Evolutionary conservation across 805 yeast species (phyloP), one percentile per base, ranked within the genome.

Genomic region (Ogataea corticis): DNA sequence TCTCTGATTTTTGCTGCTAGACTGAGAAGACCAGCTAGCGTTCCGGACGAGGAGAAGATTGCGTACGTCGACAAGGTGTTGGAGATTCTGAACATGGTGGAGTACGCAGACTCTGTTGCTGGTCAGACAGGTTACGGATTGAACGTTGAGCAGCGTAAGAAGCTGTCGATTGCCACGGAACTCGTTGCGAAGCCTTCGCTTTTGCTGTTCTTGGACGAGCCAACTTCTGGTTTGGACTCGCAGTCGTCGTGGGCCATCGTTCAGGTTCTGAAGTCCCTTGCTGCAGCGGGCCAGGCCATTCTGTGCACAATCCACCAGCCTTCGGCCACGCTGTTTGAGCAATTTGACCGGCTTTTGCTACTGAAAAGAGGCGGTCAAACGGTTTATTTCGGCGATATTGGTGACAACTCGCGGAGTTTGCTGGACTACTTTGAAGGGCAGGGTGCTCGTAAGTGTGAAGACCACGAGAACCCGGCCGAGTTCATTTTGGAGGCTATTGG

Each of bases 401-500:
- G 82, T 38, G 58, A 67, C 25, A 65, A 71, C 54, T 76, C 76
- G 38, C 47, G 50, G 18, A 64, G 67, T 3, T 55, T 77, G 59
- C 64, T 76, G 28, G 58, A 71, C 38, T 76, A 77, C 57, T 76
- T 77, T 51, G 80, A 75, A 56, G 58, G 56, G 14, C 57, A 72
- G 50, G 80, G 96, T 29, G 89, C 91, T 33, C 77, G 82, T 48
- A 72, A 75, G 42, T 86, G 94, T 70, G 72, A 69, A 28, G 63
- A 63, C 11, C 65, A 69, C 30, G 89, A 82, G 44, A 85, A 85
- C 53, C 90, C 91, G 18, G 90, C 90, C 28, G 91, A 84, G 64
- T 85, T 83, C 69, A 81, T 84, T 66, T 67, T 85, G 55, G 82
- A 82, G 50, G 80, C 80, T 46, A 82, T 86, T 63, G 92, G 92